Evolutionary conservation across 2,329 filamentous ascomycete genomes (phyloP), one percentile per base, ranked within the genome.

Genomic region (Knoxdaviesia capensis): DNA sequence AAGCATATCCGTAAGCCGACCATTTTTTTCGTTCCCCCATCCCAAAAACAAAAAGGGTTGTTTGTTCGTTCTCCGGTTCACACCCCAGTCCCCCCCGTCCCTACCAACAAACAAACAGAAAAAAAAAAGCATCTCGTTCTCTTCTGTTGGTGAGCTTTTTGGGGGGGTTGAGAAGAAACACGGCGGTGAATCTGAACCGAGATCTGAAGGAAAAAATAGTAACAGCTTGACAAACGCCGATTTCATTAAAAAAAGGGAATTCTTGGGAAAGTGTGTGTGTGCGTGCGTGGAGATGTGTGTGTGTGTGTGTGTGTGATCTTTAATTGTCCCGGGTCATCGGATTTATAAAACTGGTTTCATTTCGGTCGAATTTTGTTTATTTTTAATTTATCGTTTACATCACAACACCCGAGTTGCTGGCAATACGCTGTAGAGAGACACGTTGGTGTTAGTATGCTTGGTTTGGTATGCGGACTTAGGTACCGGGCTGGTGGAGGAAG

Each of bases 391-490:
- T 46, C 42, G 20, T 73, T 93, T 84, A 98, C 90, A 98, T 98
- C 65, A 98, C 90, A 62, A 98, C 90, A 79, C 90, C 90, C 49
- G 88, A 94, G 83, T 98, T 98, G 77, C 79, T 86, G 66, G 90
- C 90, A 69, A 96, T 96, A 94, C 88, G 88, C 81, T 88, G 53
- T 31, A 10, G 28, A 11, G 11, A 38, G 46, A 20, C 2, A 20
- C 2, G 20, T 20, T 3, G 20, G 20, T 40, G 55, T 66, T 53
- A 66, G 57, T 45, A 43, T 45, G 31, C 7, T 10, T 7, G 31
- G 5, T 4, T 11, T 3, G 20, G 39, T 31, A 10, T 10, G 6
- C 36, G 3, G 7, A 5, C 5, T 7, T 10, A 8, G 30, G 6
- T 10, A 34, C 1, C 34, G 32, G 29, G 20, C 31, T 20, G 6